Evolutionary conservation across 768 basidiomycete genomes (phyloP).

Genomic region (Pisolithus albus): DNA sequence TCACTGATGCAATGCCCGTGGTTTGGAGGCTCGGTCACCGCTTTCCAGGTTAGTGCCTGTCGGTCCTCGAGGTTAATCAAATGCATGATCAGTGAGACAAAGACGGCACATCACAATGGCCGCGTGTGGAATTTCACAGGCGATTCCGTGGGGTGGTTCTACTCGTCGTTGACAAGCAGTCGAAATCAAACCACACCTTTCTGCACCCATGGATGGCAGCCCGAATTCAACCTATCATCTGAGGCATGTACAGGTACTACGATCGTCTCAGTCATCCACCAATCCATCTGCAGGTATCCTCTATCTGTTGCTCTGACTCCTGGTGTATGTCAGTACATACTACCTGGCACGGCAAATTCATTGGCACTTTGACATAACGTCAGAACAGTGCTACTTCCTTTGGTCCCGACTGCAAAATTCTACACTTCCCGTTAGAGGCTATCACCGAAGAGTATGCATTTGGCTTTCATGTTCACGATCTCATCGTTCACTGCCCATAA

Average conservation of each 20-base stretch:
- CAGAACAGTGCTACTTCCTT: conserved; percentile 48
- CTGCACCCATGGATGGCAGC: conserved; percentile 30
- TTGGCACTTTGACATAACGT: conserved; percentile 11
- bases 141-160: conserved; percentile 49
- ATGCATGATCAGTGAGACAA: not conserved
- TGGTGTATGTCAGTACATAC: conserved; percentile 43
- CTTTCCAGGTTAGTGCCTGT: conserved; percentile 39
- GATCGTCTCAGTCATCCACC: not conserved
- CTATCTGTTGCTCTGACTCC: conserved; percentile 41
- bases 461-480: not conserved
- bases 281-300: conserved; percentile 37
- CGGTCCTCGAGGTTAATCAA: not conserved
- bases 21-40: conserved; percentile 32
- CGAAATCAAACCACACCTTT: not conserved
- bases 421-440: conserved; percentile 37
- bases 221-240: conserved; percentile 35
- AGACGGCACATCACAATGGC: conserved; percentile 32
- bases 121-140: conserved; percentile 38
- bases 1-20: conserved; percentile 25
- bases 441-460: conserved; percentile 32
- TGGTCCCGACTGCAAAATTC: conserved; percentile 45
- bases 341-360: not conserved
- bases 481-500: not conserved
- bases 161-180: conserved; percentile 21
- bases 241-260: conserved; percentile 7